Evolutionary conservation across 192 early-diverging fungal species (phyloP).

Genomic region (Oehlia diaphana): DNA sequence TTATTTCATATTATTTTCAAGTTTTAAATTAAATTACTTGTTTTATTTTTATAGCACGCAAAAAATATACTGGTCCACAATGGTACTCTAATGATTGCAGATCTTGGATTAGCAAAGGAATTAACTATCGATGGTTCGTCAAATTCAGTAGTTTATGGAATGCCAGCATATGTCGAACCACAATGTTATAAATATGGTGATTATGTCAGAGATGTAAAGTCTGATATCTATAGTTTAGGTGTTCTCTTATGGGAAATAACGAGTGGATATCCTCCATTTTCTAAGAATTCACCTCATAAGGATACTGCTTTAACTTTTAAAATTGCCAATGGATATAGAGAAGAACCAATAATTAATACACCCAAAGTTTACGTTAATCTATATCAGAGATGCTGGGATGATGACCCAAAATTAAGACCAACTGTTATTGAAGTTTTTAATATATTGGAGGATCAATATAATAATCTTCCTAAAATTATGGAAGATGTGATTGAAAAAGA

Average conservation of each 20-base stretch:
- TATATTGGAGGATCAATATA: no score
- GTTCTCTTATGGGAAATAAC: slow-evolving; percentile 49
- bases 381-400: slow-evolving; percentile 40
- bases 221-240: slow-evolving; percentile 43
- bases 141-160: background rate
- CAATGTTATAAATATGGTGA: background rate
- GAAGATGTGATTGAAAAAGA: no score
- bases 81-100: slow-evolving; percentile 1
- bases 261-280: slow-evolving; percentile 35
- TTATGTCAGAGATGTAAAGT: slow-evolving; percentile 27
- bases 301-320: slow-evolving; percentile 8
- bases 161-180: background rate
- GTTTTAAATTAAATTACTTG: background rate
- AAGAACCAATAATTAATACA: slow-evolving; percentile 34
- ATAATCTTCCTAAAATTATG: no score
- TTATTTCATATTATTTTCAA: background rate
- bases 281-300: background rate
- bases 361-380: slow-evolving; percentile 40
- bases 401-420: slow-evolving; percentile 32
- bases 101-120: slow-evolving; percentile 3
- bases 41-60: background rate
- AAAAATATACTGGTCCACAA: slow-evolving; percentile 17
- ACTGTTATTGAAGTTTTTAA: no score
- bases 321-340: slow-evolving; percentile 36
- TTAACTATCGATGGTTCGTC: background rate